Evolutionary conservation across 106 monocot genomes (phyloP).

Genomic region (Platanthera zijinensis): DNA sequence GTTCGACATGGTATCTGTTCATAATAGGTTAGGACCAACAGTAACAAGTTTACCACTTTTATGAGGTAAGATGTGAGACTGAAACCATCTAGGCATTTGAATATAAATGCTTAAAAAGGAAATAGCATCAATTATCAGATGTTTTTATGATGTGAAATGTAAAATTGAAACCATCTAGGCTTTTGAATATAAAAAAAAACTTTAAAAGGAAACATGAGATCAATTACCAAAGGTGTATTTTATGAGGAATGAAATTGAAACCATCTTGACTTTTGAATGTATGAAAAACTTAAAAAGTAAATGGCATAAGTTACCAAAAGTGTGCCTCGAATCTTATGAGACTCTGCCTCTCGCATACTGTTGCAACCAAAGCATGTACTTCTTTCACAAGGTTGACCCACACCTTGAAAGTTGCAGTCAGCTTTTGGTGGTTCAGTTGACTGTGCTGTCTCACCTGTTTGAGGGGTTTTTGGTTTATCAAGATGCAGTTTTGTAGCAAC

Average conservation of each 20-base stretch:
- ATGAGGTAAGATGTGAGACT: not conserved
- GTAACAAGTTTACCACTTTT: not conserved
- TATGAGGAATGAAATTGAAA: not conserved
- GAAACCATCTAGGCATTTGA: not conserved
- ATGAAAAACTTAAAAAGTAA: no score
- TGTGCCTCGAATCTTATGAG: conserved; percentile 49
- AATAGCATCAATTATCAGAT: conserved; percentile 31
- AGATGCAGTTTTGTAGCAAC: not conserved
- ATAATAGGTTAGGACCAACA: not conserved
- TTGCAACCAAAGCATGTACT: conserved; percentile 50
- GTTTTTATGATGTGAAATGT: not conserved
- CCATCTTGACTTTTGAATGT: no score
- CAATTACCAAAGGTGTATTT: not conserved
- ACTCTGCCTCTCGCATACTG: conserved; percentile 33
- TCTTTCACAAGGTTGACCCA: conserved; percentile 23
- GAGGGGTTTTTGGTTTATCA: not conserved
- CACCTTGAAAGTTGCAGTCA: conserved; percentile 23
- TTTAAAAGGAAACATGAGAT: not conserved
- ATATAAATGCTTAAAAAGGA: not conserved
- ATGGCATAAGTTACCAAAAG: conserved; percentile 27
- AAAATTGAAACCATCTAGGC: not conserved
- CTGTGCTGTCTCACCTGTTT: conserved; percentile 50
- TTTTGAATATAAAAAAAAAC: not conserved
- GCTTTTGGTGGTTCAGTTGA: conserved; percentile 34
- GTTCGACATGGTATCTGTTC: conserved; percentile 26